phyloP scores from a whole-genome alignment of 202 grass and related monocot species.

The Schoenoplectus tabernaemontani region DNA sequence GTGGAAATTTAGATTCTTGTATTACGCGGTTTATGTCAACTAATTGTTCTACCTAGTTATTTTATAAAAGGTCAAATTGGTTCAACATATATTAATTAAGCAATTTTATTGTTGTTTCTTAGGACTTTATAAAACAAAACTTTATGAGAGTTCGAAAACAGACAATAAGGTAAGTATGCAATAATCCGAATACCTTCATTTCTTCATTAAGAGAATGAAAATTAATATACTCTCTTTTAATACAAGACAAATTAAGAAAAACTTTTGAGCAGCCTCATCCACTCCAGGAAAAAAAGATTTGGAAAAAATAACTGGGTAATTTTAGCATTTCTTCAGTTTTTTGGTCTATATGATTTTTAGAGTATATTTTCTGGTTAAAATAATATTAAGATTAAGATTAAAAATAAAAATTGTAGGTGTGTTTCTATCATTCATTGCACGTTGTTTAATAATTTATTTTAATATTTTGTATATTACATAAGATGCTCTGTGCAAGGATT shows the following conservation, averaged over 20 bases:
- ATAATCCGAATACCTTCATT: background rate
- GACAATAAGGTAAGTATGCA: background rate
- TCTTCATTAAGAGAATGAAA: background rate
- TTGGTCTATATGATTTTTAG: no score
- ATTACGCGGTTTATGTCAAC: background rate
- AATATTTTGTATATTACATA: no score
- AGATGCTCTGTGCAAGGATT: no score
- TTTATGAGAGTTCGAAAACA: background rate
- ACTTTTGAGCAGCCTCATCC: no score
- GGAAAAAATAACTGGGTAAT: no score
- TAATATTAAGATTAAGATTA: no score
- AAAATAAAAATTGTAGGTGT: no score
- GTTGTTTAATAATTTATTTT: no score
- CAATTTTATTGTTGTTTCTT: background rate
- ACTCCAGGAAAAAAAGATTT: background rate
- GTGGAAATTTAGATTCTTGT: background rate
- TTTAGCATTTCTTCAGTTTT: no score
- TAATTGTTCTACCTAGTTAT: no score
- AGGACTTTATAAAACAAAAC: background rate
- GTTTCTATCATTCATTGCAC: no score
- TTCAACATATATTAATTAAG: constrained; percentile 2
- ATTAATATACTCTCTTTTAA: background rate
- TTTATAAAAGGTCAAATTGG: background rate
- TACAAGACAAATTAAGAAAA: background rate
- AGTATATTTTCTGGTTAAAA: no score